Percentiles rank a stretch among this genome's conserved stretches.
These are phyloP conservation scores for Lodderomyces pseudojiufengensis DNA, from an alignment of 1,139 yeast species.

Conservation along the genomic window DNA sequence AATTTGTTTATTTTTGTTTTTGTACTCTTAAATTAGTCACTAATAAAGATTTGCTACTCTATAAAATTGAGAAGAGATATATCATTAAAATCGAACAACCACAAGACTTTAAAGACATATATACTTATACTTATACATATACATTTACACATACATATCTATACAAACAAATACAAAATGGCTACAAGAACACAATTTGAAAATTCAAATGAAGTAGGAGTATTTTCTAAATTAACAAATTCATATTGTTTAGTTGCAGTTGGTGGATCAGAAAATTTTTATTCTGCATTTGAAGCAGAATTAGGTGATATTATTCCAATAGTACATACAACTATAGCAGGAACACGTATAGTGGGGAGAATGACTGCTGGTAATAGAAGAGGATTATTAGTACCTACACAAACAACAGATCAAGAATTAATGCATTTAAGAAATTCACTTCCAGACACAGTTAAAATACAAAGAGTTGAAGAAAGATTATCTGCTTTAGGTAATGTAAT, in stretches of 20 bases:
- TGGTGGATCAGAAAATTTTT: constrained; percentile 97
- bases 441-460: constrained; percentile 95
- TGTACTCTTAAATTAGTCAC: too few relatives aligned
- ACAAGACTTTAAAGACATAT: too few relatives aligned
- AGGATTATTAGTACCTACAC: constrained; percentile 94
- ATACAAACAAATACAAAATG: constrained; percentile 23
- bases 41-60: too few relatives aligned
- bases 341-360: constrained; percentile 96
- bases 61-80: too few relatives aligned
- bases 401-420: constrained; percentile 98
- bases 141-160: too few relatives aligned
- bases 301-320: constrained; percentile 95
- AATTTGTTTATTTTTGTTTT: too few relatives aligned
- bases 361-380: constrained; percentile 99
- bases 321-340: constrained; percentile 96
- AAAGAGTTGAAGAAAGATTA: constrained; percentile 95
- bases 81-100: too few relatives aligned
- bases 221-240: constrained; percentile 93
- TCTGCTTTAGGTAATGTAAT: constrained; percentile 97
- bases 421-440: constrained; percentile 95
- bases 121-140: too few relatives aligned
- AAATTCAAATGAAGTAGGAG: constrained; percentile 98
- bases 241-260: constrained; percentile 94
- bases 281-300: constrained; percentile 96
- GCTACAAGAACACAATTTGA: constrained; percentile 71